Base-by-base conservation (phyloP, 805 yeast species). In the Yarrowia sp. region DNA sequence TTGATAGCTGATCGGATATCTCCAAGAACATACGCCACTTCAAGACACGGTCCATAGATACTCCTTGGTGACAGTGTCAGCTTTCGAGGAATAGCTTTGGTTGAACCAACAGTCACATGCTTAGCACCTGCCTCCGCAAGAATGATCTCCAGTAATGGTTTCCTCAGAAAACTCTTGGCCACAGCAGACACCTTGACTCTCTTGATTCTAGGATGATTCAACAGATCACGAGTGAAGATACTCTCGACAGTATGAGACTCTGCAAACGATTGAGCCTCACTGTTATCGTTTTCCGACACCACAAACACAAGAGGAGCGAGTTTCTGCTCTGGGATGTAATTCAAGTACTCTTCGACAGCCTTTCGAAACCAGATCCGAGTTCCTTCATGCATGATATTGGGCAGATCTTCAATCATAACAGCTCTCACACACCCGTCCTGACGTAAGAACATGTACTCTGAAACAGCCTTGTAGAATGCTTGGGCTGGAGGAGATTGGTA, bases 211-310 rank as follows among this genome's bases (percentile, higher is more conserved):
- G 67, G 45, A 12, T 63, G 67, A 16, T 38, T 36, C 56, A 63
- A 5, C 8, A 63, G n/a, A 5, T 63, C 56, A 3, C 56, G 22
- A 35, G 67, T 11, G 11, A 63, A 63, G n/a, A 63, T 63, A 15
- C 48, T 38, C 67, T 63, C 56, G 32, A 48, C 56, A 9, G 67
- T 63, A 38, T 48, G 41, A 15, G 67, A 48, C 46, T 63, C 67
- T 4, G 67, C 55, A 48, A 38, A 48, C n/a, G 46, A 22, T 14
- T 49, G 55, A 8, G 56, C 35, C 40, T 63, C 56, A 8, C 19
- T 48, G 26, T 63, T 63, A 15, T 63, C 67, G 15, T 36, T 35
- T 40, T 63, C 67, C 2, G 67, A 48, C n/a, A 63, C 38, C 45
- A 63, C 67, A 48, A 63, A 38, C 9, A 63, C 48, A 16, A 63